Base-by-base conservation (phyloP, 805 yeast genomes). In the Ogataea kodamae region DNA sequence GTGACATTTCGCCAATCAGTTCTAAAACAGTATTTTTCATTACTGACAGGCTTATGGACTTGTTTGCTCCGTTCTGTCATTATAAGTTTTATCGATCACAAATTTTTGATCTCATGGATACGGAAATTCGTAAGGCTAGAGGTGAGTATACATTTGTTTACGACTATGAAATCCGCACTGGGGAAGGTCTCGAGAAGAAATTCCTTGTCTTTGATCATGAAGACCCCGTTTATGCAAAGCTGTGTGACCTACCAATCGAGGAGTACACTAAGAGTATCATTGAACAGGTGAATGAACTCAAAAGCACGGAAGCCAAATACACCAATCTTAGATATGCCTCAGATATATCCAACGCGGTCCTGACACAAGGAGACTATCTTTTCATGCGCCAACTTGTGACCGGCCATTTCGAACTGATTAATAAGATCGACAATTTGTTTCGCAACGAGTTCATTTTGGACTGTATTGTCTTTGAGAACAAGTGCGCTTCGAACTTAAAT, bases 71-170 rank as follows among this genome's bases (percentile, higher is more conserved):
- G 0, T 55, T 92, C 28, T 60, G 89, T 35, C 97, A 92, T 57
- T 96, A 87, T 55, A 86, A 89, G 59, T 75, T 81, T 15, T 92
- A 89, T 59, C 95, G 90, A 60, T 89, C 97, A 4, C 79, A 89
- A 84, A 82, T 89, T 12, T 81, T 81, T 63, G 98, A 90, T 57
- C 60, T 81, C 17, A 45, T 57, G 46, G 54, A 49, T 20, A 46
- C 47, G 11, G 38, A 45, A 9, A 46, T 57, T 28, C 47, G 48
- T 25, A 43, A 43, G 12, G 48, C 47, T 25, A 42, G 55, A 15
- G 54, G 55, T 1, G 50, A 52, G 13, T 51, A 53, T 21, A 43
- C 44, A 5, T 52, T 39, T 28, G 46, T 43, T 5, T 57, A 55
- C 32, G 47, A 48, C 13, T 56, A 56, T 28, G 33, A 43, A 14